A percentile compares a stretch with the other conserved stretches of the same genome.
phyloP scores from a whole-genome alignment of 2,329 filamentous ascomycete species.

The Cytospora paraplurivora region DNA sequence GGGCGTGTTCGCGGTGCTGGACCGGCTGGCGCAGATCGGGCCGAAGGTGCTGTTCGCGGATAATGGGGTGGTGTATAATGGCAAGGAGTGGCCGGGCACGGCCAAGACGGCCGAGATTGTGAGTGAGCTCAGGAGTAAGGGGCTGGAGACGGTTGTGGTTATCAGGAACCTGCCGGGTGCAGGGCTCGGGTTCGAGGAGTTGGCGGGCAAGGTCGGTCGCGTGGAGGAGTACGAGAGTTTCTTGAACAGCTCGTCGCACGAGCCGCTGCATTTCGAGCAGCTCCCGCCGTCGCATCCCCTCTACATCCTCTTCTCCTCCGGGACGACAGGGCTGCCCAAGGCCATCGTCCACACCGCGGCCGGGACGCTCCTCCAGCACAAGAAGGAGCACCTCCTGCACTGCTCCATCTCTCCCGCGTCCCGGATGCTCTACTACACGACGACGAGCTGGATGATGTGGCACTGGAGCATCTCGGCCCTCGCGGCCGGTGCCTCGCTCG shows the following conservation, averaged over 20 bases:
- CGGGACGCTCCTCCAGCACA: conserved; percentile 91
- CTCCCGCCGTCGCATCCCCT: conserved; percentile 84
- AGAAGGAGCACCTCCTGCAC: conserved; percentile 92
- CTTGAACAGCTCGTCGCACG: conserved; percentile 44
- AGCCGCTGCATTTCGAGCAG: conserved; percentile 68
- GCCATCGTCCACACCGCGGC: conserved; percentile 91
- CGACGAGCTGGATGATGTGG: conserved; percentile 99
- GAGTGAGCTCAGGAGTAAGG: conserved; percentile 58
- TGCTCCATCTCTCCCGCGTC: conserved; percentile 74
- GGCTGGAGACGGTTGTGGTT: conserved; percentile 71
- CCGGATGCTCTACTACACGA: conserved; percentile 89
- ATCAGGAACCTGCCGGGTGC: conserved; percentile 64
- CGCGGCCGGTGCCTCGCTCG: conserved; percentile 77
- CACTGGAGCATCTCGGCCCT: conserved; percentile 92
- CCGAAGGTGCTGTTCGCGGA: conserved; percentile 84
- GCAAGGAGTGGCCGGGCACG: conserved; percentile 80
- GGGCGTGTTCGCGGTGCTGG: conserved; percentile 86
- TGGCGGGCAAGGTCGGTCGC: conserved; percentile 44
- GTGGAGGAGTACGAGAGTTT: conserved; percentile 51
- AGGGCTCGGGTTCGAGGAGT: conserved; percentile 45
- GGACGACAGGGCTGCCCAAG: conserved; percentile 85
- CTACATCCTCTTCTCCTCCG: conserved; percentile 91
- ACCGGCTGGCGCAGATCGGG: conserved; percentile 81
- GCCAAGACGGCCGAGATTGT: conserved; percentile 80
- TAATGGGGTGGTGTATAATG: conserved; percentile 88